phyloP scores from a whole-genome alignment of 352 stramenopile genomes.

The Phytophthora megakarya region DNA sequence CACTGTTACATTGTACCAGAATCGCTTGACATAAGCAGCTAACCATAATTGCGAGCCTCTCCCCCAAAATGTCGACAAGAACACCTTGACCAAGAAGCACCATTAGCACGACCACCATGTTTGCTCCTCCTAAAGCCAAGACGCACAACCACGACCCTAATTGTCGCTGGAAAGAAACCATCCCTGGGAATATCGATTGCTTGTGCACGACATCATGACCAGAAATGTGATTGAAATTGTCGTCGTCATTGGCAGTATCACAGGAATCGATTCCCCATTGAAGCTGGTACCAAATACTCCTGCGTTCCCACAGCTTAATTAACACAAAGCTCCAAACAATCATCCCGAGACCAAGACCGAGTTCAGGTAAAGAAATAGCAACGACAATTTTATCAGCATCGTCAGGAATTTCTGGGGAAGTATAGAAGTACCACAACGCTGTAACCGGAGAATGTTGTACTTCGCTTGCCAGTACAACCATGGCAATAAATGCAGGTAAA shows the following conservation, averaged over 20 bases:
- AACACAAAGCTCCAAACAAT: conserved; percentile 60
- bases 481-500: conserved; percentile 43
- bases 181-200: conserved; percentile 1
- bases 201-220: neutral
- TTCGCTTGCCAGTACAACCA: conserved; percentile 32
- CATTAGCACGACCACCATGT: conserved; percentile 32
- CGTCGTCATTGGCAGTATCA: conserved; percentile 16
- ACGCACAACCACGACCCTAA: conserved; percentile 27
- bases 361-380: conserved; percentile 10
- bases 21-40: conserved; percentile 35
- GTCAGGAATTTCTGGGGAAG: neutral
- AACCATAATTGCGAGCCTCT: conserved; percentile 36
- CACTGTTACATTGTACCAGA: conserved; percentile 37
- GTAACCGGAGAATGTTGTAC: conserved; percentile 17
- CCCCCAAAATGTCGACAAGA: conserved; percentile 22
- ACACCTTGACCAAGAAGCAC: conserved; percentile 42
- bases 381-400: conserved; percentile 5
- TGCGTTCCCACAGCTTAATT: conserved; percentile 62
- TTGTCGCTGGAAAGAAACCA: conserved; percentile 19
- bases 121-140: conserved; percentile 16
- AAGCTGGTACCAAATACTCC: conserved; percentile 62
- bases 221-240: neutral
- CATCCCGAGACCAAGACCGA: conserved; percentile 35
- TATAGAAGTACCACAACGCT: conserved; percentile 40
- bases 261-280: conserved; percentile 52